phyloP scores from a whole-genome alignment of 495 filamentous ascomycete species.

The Jackrogersella multiformis region DNA sequence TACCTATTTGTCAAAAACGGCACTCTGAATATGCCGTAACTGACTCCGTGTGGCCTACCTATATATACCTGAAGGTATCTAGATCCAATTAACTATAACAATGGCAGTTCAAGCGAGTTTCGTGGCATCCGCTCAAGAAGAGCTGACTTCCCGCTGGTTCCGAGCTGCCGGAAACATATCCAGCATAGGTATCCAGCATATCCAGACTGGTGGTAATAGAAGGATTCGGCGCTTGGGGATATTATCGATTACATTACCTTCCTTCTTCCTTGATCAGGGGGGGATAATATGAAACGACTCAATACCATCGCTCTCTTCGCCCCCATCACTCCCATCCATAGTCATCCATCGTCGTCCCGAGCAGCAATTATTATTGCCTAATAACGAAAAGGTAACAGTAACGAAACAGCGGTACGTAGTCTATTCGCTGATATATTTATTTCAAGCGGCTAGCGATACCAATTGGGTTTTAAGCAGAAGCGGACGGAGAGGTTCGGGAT shows the following conservation, averaged over 20 bases:
- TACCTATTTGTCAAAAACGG: constrained; percentile 20
- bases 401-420: constrained; percentile 1
- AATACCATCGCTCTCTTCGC: not conserved
- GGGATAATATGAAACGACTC: constrained; percentile 26
- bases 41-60: constrained; percentile 14
- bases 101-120: not conserved
- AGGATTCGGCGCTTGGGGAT: constrained; percentile 25
- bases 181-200: too few species aligned
- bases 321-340: too few species aligned
- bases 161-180: constrained; percentile 27
- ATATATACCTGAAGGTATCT: not conserved
- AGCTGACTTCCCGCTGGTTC: constrained; percentile 26
- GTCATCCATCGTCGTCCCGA: not conserved
- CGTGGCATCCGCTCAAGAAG: constrained; percentile 2
- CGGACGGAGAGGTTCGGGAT: constrained; percentile 15
- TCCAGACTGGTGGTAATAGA: constrained; percentile 18
- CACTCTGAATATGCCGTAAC: constrained; percentile 21
- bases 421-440: constrained; percentile 19
- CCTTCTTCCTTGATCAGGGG: not conserved
- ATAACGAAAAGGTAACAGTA: constrained; percentile 2
- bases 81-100: not conserved
- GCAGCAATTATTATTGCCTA: constrained; percentile 17
- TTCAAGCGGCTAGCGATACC: constrained; percentile 32
- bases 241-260: not conserved
- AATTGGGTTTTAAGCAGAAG: constrained; percentile 26